A percentile compares a stretch with the other conserved stretches of the same genome.
phyloP scores from a whole-genome alignment of 2,329 filamentous ascomycete species.

The Emergomyces pasteurianus region DNA sequence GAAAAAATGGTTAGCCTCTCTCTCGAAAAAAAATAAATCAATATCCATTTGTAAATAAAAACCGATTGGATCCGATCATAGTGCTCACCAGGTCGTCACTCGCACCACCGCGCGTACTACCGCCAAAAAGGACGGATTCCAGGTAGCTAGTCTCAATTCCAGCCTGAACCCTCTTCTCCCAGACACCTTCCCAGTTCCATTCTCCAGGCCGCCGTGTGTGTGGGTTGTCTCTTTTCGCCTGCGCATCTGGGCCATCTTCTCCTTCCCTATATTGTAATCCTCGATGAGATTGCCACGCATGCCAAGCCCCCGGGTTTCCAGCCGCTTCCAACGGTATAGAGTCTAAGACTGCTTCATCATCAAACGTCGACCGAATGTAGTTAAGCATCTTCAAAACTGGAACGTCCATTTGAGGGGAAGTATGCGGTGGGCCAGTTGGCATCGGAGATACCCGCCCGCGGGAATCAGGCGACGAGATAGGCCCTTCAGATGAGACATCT shows the following conservation, averaged over 20 bases:
- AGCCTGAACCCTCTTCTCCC: slow-evolving; percentile 77
- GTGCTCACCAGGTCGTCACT: slow-evolving; percentile 60
- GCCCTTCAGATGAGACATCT: background rate
- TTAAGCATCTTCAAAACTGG: slow-evolving; percentile 58
- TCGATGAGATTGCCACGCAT: slow-evolving; percentile 74
- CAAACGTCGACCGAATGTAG: slow-evolving; percentile 75
- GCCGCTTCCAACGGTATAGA: slow-evolving; percentile 67
- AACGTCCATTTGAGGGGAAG: slow-evolving; percentile 21
- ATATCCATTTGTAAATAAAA: background rate
- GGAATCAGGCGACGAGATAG: background rate
- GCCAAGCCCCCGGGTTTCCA: slow-evolving; percentile 84
- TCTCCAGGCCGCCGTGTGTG: slow-evolving; percentile 55
- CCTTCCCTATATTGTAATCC: slow-evolving; percentile 19
- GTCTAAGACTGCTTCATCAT: slow-evolving; percentile 65
- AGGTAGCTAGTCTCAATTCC: slow-evolving; percentile 65
- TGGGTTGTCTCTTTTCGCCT: slow-evolving; percentile 35
- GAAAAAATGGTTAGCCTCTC: background rate
- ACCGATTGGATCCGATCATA: background rate
- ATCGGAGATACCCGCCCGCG: slow-evolving; percentile 6
- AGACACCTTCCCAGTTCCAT: slow-evolving; percentile 98
- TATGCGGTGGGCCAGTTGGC: slow-evolving; percentile 8
- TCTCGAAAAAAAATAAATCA: background rate
- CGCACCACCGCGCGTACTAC: slow-evolving; percentile 36
- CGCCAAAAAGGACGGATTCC: slow-evolving; percentile 67
- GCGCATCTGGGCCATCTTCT: slow-evolving; percentile 9